A percentile compares a stretch with the other conserved stretches of the same genome.
Conservation (phyloP, 2,329 filamentous ascomycete genomes). For the Shiraia bambusicola region DNA sequence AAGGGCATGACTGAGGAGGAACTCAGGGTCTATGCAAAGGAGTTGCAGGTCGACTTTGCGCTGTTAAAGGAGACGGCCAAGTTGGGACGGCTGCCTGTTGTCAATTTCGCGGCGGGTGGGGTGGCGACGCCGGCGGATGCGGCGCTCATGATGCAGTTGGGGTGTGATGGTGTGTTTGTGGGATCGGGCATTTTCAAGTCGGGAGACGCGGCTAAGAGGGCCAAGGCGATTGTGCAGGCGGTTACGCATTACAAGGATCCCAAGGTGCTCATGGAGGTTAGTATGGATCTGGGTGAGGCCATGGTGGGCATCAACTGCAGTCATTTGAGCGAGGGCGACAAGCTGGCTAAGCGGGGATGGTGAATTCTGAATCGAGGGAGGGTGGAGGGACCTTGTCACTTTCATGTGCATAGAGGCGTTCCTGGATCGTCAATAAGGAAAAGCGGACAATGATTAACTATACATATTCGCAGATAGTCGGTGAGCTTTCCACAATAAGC, state of each 20-base stretch:
- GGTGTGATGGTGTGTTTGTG: constrained; percentile 97
- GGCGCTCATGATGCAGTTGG: constrained; percentile 98
- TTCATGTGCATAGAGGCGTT: background rate
- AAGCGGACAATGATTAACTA: background rate
- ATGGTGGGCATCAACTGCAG: constrained; percentile 95
- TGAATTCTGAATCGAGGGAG: constrained; percentile 46
- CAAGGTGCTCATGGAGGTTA: constrained; percentile 82
- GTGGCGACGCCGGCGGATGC: constrained; percentile 99
- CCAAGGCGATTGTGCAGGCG: constrained; percentile 91
- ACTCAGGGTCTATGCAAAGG: constrained; percentile 75
- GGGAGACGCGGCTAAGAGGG: constrained; percentile 84
- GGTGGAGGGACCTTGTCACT: background rate
- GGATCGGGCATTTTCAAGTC: constrained; percentile 97
- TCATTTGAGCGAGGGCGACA: constrained; percentile 74
- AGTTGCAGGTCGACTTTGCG: constrained; percentile 75
- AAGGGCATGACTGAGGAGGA: constrained; percentile 66
- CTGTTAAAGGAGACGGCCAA: constrained; percentile 85
- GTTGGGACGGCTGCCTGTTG: constrained; percentile 84
- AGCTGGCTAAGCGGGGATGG: constrained; percentile 84
- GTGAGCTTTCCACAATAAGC: background rate
- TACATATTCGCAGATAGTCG: background rate
- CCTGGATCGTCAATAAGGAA: background rate
- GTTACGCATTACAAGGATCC: constrained; percentile 88
- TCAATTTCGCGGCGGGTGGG: constrained; percentile 97
- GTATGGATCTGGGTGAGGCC: constrained; percentile 87